Conservation (phyloP, 2,329 filamentous ascomycete species). For the Graphiopsis chlorocephala region DNA sequence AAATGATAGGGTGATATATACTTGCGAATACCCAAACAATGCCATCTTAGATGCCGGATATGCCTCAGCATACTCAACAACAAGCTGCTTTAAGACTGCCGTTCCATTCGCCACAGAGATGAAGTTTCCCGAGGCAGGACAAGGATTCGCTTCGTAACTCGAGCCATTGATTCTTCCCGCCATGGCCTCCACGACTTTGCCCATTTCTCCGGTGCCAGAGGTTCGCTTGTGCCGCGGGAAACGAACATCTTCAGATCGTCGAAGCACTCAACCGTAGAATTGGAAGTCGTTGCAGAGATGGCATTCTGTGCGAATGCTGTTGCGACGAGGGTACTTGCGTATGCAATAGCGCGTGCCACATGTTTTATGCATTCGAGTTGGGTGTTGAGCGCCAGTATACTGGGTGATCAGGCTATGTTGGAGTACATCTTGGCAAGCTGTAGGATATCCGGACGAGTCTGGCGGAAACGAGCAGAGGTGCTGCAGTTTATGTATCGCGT, state of each 20-base stretch:
- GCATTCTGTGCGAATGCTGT: neutral
- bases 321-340: neutral
- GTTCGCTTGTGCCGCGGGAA: neutral
- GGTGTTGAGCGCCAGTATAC: neutral
- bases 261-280: neutral
- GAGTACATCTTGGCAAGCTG: neutral
- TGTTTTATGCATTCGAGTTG: neutral
- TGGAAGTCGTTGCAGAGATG: neutral
- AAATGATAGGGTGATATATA: too few species aligned
- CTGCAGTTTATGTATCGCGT: neutral
- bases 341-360: neutral
- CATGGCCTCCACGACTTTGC: neutral
- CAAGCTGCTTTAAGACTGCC: neutral
- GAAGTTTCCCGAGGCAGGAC: neutral
- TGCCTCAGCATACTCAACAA: neutral
- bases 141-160: neutral
- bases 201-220: neutral
- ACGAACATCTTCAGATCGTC: neutral
- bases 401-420: neutral
- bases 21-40: neutral
- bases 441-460: neutral
- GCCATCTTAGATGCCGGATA: neutral
- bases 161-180: neutral
- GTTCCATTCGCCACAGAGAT: neutral
- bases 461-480: neutral